A percentile compares a stretch with the other conserved stretches of the same genome.
phyloP scores from a whole-genome alignment of 2,329 filamentous ascomycete genomes.

The Aspergillus persii region DNA sequence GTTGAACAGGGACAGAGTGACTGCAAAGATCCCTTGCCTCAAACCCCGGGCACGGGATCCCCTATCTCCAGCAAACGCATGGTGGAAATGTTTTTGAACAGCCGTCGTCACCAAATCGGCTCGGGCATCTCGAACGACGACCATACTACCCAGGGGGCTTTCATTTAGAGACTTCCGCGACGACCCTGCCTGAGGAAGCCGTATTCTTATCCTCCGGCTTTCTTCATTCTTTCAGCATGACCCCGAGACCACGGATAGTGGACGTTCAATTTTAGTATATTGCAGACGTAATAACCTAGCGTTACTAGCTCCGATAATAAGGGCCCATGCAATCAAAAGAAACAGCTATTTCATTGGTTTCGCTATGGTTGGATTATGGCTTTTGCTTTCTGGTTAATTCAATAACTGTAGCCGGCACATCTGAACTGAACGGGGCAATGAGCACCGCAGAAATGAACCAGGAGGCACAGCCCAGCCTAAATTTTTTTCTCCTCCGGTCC shows the following conservation, averaged over 20 bases:
- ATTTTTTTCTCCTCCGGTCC: neutral
- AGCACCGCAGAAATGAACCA: too few relatives aligned
- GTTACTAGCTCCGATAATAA: neutral
- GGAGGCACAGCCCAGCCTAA: neutral
- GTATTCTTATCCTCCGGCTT: neutral
- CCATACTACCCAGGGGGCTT: conserved; percentile 19
- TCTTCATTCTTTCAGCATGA: neutral
- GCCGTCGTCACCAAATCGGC: conserved; percentile 28
- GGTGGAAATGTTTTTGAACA: conserved; percentile 39
- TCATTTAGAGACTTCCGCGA: conserved; percentile 21
- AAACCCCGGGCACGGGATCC: conserved; percentile 22
- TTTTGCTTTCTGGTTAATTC: neutral
- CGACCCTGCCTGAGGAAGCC: neutral
- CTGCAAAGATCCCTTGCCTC: conserved; percentile 17
- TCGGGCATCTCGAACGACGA: conserved; percentile 15
- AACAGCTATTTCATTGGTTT: neutral
- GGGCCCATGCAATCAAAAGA: neutral
- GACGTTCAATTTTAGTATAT: neutral
- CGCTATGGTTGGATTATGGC: neutral
- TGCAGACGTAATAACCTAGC: neutral
- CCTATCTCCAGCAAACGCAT: conserved; percentile 36
- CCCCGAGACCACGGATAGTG: neutral
- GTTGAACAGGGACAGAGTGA: conserved; percentile 16
- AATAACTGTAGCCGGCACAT: neutral
- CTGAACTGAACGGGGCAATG: neutral